phyloP scores from a whole-genome alignment of 1,139 yeast species.

The Entelexis paramagnoliae region DNA sequence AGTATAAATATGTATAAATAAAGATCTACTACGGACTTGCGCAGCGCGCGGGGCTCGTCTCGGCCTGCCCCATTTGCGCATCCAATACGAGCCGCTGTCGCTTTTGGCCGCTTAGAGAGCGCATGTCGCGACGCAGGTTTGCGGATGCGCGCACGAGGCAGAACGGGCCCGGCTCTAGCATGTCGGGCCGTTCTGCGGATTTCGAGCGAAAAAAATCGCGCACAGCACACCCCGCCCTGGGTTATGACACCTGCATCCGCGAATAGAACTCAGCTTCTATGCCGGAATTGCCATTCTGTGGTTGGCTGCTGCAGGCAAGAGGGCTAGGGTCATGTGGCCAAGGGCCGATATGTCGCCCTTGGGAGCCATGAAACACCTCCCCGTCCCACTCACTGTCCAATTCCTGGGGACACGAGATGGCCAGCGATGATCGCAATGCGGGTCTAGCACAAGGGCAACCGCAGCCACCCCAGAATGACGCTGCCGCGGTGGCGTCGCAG shows the following conservation, averaged over 20 bases:
- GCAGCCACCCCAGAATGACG: not conserved
- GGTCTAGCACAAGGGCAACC: not conserved
- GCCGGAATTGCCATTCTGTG: conserved; percentile 2
- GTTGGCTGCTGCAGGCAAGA: conserved; percentile 1
- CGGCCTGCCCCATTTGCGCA: not conserved
- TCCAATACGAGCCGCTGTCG: not conserved
- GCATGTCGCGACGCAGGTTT: not conserved
- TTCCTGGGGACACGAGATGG: not conserved
- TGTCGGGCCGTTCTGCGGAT: not conserved
- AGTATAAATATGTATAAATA: no score
- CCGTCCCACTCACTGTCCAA: not conserved
- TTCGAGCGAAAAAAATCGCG: not conserved
- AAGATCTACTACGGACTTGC: no score
- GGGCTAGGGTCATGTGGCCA: conserved; percentile 4
- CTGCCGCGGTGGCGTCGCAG: not conserved
- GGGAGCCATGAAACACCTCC: not conserved
- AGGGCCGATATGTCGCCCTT: conserved; percentile 4
- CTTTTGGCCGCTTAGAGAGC: not conserved
- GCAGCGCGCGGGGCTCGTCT: not conserved
- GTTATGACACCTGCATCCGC: not conserved
- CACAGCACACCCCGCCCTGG: not conserved
- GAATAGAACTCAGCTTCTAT: not conserved
- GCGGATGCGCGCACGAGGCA: not conserved
- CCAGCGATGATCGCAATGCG: conserved; percentile 1
- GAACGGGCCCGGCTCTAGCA: not conserved